Conservation (phyloP, 2,329 filamentous ascomycete genomes). For the Arthrobotrys megalospora region DNA sequence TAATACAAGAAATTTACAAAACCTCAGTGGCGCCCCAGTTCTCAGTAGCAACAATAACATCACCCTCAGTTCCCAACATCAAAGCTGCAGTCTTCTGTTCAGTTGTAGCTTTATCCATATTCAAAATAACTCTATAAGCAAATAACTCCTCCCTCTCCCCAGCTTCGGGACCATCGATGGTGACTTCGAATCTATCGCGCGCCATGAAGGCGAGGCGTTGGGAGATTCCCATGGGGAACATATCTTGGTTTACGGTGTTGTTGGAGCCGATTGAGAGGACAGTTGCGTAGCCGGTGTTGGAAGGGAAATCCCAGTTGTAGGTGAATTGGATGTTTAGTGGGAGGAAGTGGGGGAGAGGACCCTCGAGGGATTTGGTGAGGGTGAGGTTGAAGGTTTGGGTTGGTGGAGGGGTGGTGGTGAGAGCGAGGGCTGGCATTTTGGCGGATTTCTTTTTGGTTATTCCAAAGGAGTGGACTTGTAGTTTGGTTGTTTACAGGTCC, state of each 20-base stretch:
- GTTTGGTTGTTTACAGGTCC: not conserved
- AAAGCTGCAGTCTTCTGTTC: conserved; percentile 39
- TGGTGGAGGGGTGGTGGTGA: conserved; percentile 28
- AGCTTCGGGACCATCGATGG: conserved; percentile 16
- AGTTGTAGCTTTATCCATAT: conserved; percentile 54
- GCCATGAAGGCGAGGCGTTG: conserved; percentile 53
- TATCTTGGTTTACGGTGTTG: conserved; percentile 39
- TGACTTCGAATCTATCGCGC: conserved; percentile 28
- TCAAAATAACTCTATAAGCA: conserved; percentile 55
- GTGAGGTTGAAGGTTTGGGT: conserved; percentile 54
- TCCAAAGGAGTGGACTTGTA: not conserved
- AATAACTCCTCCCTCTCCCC: conserved; percentile 32
- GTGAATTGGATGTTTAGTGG: conserved; percentile 52
- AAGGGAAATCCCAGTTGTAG: conserved; percentile 50
- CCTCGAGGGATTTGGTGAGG: conserved; percentile 49
- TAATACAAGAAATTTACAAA: not conserved
- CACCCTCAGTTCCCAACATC: conserved; percentile 52
- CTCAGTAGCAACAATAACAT: conserved; percentile 51
- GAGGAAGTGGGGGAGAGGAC: conserved; percentile 35
- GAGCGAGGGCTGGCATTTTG: conserved; percentile 53
- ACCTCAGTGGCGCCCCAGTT: conserved; percentile 52
- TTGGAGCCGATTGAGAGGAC: conserved; percentile 48
- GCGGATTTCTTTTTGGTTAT: not conserved
- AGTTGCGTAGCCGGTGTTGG: conserved; percentile 45
- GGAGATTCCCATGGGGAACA: conserved; percentile 46